Evolutionary conservation across 495 filamentous ascomycete species (phyloP).

Genomic region (Cercophora newfieldiana): DNA sequence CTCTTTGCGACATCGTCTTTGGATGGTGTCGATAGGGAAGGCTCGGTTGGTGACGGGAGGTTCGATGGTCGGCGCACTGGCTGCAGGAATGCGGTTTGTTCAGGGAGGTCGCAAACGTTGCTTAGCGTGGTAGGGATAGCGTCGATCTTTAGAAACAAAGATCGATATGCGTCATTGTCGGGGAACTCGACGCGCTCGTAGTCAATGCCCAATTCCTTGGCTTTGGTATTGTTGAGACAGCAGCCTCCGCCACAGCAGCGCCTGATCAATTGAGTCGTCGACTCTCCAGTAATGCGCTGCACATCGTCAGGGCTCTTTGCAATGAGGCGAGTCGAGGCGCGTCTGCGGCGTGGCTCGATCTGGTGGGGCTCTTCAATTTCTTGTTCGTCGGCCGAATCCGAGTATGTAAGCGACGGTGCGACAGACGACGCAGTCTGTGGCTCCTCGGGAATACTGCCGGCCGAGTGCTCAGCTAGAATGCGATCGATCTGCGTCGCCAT

Average conservation of each 20-base stretch:
- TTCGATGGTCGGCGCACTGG: constrained; percentile 41
- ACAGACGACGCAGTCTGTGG: constrained; percentile 37
- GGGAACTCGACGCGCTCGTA: constrained; percentile 66
- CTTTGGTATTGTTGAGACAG: constrained; percentile 62
- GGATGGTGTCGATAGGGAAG: constrained; percentile 29
- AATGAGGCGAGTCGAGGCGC: constrained; percentile 79
- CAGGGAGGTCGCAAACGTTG: constrained; percentile 67
- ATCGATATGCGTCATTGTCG: constrained; percentile 80
- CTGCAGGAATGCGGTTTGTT: constrained; percentile 68
- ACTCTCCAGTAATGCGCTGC: constrained; percentile 63
- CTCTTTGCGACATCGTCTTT: constrained; percentile 24
- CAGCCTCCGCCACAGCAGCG: constrained; percentile 95
- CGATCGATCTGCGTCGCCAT: constrained; percentile 34
- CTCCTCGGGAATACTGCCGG: constrained; percentile 40
- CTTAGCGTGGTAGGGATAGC: constrained; percentile 71
- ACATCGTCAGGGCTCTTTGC: constrained; percentile 75
- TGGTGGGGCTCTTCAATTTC: constrained; percentile 40
- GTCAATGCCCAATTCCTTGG: constrained; percentile 52
- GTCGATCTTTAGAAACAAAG: constrained; percentile 72
- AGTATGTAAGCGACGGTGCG: constrained; percentile 53
- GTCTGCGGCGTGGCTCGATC: constrained; percentile 51
- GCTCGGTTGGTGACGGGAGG: constrained; percentile 42
- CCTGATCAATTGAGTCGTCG: constrained; percentile 59
- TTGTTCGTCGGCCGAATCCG: constrained; percentile 48
- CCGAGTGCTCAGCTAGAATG: constrained; percentile 30